A percentile compares a stretch with the other conserved stretches of the same genome.
phyloP scores from a whole-genome alignment of 1,284 basidiomycete species.

The Sutorius eximius region DNA sequence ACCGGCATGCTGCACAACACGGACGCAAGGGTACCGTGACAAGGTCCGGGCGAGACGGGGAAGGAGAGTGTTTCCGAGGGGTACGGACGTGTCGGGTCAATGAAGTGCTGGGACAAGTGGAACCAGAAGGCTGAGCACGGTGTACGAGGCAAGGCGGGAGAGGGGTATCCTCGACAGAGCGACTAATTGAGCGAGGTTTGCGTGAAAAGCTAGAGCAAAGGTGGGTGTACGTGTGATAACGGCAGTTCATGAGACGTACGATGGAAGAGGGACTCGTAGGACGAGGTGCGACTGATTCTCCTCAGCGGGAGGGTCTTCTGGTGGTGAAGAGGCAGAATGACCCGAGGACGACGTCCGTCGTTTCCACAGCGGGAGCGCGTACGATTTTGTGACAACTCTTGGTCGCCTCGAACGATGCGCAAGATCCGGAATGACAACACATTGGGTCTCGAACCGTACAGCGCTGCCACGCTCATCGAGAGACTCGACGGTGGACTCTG shows the following conservation, averaged over 20 bases:
- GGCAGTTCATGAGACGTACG: constrained; percentile 36
- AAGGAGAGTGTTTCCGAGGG: constrained; percentile 14
- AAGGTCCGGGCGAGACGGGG: constrained; percentile 27
- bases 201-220: constrained; percentile 35
- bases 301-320: constrained; percentile 17
- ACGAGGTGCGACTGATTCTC: constrained; percentile 45
- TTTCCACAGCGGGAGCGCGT: constrained; percentile 64
- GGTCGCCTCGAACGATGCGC: constrained; percentile 42
- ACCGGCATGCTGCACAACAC: constrained; percentile 57
- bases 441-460: constrained; percentile 68
- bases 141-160: constrained; percentile 50
- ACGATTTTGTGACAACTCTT: constrained; percentile 56
- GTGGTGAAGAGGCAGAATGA: constrained; percentile 21
- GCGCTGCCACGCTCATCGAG: constrained; percentile 29
- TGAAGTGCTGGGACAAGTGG: constrained; percentile 2
- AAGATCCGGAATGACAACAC: constrained; percentile 63
- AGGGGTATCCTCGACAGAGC: constrained; percentile 31
- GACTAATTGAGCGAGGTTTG: constrained; percentile 37
- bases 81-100: constrained; percentile 5
- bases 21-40: constrained; percentile 55
- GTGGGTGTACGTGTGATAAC: neutral
- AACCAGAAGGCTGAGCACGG: constrained; percentile 31
- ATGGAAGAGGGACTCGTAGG: constrained; percentile 60
- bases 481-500: constrained; percentile 4
- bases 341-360: constrained; percentile 30